These are phyloP conservation scores for Lophium mytilinum DNA, from an alignment of 495 filamentous ascomycete genomes.

Conservation along the genomic window DNA sequence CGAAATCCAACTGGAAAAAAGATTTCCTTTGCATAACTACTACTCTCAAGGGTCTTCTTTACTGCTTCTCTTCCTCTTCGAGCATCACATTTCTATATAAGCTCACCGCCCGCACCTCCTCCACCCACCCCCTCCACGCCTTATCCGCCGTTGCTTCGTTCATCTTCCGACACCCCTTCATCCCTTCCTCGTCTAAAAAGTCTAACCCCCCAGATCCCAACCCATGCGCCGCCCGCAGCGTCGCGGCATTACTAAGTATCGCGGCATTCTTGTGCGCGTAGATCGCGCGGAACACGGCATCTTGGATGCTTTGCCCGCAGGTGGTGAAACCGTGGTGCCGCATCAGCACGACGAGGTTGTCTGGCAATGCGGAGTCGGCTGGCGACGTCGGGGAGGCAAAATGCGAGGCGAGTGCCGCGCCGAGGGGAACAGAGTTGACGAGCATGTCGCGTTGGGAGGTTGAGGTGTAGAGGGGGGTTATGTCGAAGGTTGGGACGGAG, in stretches of 20 bases:
- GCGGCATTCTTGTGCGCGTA: constrained; percentile 42
- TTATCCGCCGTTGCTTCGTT: constrained; percentile 16
- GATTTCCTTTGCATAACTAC: too few species aligned
- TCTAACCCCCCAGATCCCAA: constrained; percentile 22
- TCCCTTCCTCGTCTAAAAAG: constrained; percentile 27
- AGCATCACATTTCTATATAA: constrained; percentile 27
- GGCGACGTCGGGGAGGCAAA: constrained; percentile 4
- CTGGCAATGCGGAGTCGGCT: constrained; percentile 10
- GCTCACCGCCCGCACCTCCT: constrained; percentile 25
- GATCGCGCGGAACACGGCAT: constrained; percentile 37
- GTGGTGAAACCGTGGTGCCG: constrained; percentile 43
- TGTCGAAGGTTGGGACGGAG: constrained; percentile 32
- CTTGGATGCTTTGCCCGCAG: constrained; percentile 33
- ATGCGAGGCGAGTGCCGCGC: constrained; percentile 25
- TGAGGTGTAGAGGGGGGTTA: constrained; percentile 24
- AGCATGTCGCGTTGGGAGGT: constrained; percentile 36
- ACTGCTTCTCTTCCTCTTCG: background rate
- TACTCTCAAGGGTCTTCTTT: too few species aligned
- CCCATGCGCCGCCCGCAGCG: constrained; percentile 5
- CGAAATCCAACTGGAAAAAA: too few species aligned
- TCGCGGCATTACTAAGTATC: constrained; percentile 33
- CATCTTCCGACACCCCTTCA: constrained; percentile 23
- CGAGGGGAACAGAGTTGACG: constrained; percentile 33
- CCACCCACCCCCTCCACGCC: constrained; percentile 30
- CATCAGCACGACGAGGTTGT: constrained; percentile 40